Evolutionary conservation across 2,329 filamentous ascomycete species (phyloP).

Genomic region (Trichocomaceae sp.): DNA sequence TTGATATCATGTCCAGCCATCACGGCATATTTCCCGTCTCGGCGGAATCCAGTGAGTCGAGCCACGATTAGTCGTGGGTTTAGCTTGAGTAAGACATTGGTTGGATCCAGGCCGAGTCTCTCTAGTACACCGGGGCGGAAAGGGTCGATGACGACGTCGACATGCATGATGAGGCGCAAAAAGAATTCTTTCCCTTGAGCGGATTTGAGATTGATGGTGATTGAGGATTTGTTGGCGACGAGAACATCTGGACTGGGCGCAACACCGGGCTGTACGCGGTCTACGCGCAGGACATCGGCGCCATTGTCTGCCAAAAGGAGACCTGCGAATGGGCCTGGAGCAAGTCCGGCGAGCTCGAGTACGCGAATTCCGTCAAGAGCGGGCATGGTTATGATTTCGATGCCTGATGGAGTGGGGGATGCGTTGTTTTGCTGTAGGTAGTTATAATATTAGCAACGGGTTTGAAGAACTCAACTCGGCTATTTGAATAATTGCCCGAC

Average conservation of each 20-base stretch:
- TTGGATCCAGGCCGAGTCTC: conserved; percentile 65
- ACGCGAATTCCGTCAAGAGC: too few relatives aligned
- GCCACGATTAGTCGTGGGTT: conserved; percentile 71
- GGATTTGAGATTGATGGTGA: background rate
- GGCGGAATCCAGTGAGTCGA: conserved; percentile 78
- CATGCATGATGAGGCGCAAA: conserved; percentile 51
- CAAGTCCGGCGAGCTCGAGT: too few relatives aligned
- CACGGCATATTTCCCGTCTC: conserved; percentile 68
- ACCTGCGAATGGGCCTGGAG: conserved; percentile 61
- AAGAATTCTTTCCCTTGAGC: conserved; percentile 48
- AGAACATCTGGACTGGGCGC: background rate
- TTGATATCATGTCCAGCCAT: conserved; percentile 95
- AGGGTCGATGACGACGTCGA: conserved; percentile 79
- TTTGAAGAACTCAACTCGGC: too few relatives aligned
- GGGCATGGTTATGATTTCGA: too few relatives aligned
- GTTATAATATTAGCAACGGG: too few relatives aligned
- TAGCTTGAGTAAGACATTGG: conserved; percentile 50
- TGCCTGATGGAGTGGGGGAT: too few relatives aligned
- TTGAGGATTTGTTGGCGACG: background rate
- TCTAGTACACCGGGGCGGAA: conserved; percentile 84
- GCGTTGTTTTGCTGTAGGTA: too few relatives aligned
- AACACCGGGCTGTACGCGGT: conserved; percentile 46
- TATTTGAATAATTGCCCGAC: too few relatives aligned
- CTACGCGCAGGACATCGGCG: conserved; percentile 74
- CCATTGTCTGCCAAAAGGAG: conserved; percentile 80